Base-by-base conservation (phyloP, 1,284 basidiomycete genomes). In the Coniophora puteana region DNA sequence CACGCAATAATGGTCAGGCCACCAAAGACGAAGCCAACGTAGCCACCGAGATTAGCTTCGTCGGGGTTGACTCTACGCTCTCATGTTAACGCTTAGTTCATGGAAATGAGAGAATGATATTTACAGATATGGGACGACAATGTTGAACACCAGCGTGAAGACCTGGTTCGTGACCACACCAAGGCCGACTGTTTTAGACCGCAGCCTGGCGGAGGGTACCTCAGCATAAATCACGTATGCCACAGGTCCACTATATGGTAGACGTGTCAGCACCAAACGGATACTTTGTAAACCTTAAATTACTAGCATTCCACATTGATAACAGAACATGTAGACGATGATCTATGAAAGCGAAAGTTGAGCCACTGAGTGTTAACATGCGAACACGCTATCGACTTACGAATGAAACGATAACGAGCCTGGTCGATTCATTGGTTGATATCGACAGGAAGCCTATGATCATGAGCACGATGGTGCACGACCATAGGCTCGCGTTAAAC, bases 11-110 rank as follows among this genome's bases (percentile, higher is more conserved):
- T 41, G 3, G 45, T 43, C 6, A 57, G 41, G 22, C 48, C 53
- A 0, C 59, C 59, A 47, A 60, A 61, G 25, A 61, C 38, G 38
- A 61, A 58, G 1, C 59, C 59, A n/a, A 61, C 55, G 10, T 59
- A 59, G 1, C 59, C 55, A 10, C 51, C 48, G 2, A 59, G 46
- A 25, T 55, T 42, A 2, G 59, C 57, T 39, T 62, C 29, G 28
- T 58, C 38, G 2, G 55, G 53, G 18, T 52, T 58, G 23, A 62
- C 53, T 6, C 55, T 61, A 18, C 26, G 26, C 10, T 27, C 10
- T 27, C 26, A 27, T 27, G n/a, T 27, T 27, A 10, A 27, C n/a
- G 10, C 14, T 14, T 6, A 31, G n/a, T 31, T 14, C n/a, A 31
- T 31, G 20, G 29, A 31, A 31, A 6, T 14, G 29, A 18, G 8